Base-by-base conservation (phyloP, 2,329 filamentous ascomycete genomes). In the Colletotrichum musicola region DNA sequence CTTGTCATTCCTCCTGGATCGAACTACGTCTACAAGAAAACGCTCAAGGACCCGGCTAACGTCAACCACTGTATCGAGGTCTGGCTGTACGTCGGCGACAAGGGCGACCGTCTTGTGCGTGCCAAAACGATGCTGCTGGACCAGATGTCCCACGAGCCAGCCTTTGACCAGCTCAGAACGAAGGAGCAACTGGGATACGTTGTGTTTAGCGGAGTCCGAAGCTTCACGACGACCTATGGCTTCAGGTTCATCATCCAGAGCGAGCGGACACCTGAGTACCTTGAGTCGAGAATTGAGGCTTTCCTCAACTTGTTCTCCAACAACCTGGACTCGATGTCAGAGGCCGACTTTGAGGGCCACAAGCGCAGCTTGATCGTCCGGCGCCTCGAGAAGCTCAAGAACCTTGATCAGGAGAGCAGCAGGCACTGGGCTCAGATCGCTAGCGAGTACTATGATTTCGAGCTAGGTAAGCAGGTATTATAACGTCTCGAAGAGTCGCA, bases 131-230 rank as follows among this genome's bases (percentile, higher is more conserved):
- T 97, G 49, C 85, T 99, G 6, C 86, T 98, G 49, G 92, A 93
- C 27, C 96, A 98, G 80, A 92, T 99, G 82, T 90, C 94, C 0
- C 93, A 97, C 64, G 96, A 99, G 81, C 95, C 95, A 4, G 92
- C 92, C 9, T 99, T 98, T 77, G 94, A 99, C 80, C 94, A 97
- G 78, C 86, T 99, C 7, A 90, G 96, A 57, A 98, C 96, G 50
- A 98, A 98, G 80, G 95, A 99, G 79, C 95, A 99, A 81, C 90
- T 99, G 6, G 96, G 96, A 13, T 99, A 99, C 74, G 93, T 99
- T 61, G 95, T 99, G 0, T 97, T 95, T 80, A 95, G 93, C 56
- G 93, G 94, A 30, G 85, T 90, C 12, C 86, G 91, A 46, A 87
- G 88, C 60, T 89, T 92, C 63, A 83, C 89, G n/a, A 94, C 92